phyloP scores from a whole-genome alignment of 2,329 filamentous ascomycete species.

The Lasiodiplodia sp. region DNA sequence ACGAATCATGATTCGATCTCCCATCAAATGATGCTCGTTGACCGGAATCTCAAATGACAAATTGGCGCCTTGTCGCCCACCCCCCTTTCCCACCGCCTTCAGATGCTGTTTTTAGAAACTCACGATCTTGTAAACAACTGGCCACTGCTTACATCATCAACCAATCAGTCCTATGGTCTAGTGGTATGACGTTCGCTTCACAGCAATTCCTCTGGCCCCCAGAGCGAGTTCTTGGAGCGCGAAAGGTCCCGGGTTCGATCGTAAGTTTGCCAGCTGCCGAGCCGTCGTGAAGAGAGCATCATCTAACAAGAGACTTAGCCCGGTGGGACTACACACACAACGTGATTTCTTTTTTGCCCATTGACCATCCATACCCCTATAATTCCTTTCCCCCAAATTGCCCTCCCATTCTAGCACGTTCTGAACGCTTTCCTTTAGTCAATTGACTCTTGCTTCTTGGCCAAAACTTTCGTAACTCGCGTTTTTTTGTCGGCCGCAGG shows the following conservation, averaged over 20 bases:
- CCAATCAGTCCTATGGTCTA: constrained; percentile 27
- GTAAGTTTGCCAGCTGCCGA: constrained; percentile 2
- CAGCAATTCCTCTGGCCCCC: background rate
- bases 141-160: constrained; percentile 20
- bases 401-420: background rate
- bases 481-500: background rate
- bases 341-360: constrained; percentile 15
- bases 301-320: constrained; percentile 1
- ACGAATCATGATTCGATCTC: background rate
- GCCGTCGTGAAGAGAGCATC: background rate
- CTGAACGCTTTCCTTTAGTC: background rate
- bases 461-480: background rate
- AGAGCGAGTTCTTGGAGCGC: constrained; percentile 17
- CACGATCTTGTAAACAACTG: background rate
- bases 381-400: background rate
- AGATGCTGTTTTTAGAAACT: no score
- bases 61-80: background rate
- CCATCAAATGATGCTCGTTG: background rate
- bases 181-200: constrained; percentile 30
- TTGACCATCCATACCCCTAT: background rate
- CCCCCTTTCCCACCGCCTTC: background rate
- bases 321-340: constrained; percentile 17
- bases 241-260: constrained; percentile 30
- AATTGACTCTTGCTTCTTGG: constrained; percentile 1
- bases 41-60: background rate